These are phyloP conservation scores for Phyllachora maydis DNA, from an alignment of 2,329 filamentous ascomycete species.

Conservation along the genomic window DNA sequence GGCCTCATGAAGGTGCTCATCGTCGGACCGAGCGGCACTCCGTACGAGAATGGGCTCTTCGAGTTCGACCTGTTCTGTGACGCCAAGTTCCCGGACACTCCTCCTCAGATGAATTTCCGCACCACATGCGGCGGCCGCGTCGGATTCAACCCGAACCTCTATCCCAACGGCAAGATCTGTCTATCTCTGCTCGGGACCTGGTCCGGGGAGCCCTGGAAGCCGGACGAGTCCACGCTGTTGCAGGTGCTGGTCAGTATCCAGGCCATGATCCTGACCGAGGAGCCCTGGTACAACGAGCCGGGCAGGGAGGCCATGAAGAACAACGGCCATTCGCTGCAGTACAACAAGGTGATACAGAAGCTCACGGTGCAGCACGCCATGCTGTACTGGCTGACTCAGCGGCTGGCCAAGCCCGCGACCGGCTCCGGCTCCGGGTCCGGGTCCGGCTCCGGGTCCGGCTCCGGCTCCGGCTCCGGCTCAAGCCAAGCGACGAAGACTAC, in stretches of 20 bases:
- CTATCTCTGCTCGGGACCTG: constrained; percentile 27
- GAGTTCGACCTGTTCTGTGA: constrained; percentile 29
- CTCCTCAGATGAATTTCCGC: constrained; percentile 19
- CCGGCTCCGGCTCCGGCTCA: too few species aligned
- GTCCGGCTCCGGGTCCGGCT: too few species aligned
- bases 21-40: constrained; percentile 24
- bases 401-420: constrained; percentile 2
- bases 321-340: constrained; percentile 2
- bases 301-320: constrained; percentile 10
- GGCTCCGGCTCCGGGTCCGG: background rate
- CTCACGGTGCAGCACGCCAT: constrained; percentile 11
- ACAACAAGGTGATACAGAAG: constrained; percentile 10
- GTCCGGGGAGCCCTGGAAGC: constrained; percentile 22
- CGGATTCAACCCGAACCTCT: constrained; percentile 29
- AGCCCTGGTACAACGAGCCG: constrained; percentile 34
- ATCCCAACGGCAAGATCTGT: constrained; percentile 20
- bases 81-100: constrained; percentile 16
- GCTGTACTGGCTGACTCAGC: constrained; percentile 7
- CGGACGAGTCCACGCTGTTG: constrained; percentile 23
- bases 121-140: constrained; percentile 19
- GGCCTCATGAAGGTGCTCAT: constrained; percentile 30
- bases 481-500: too few species aligned
- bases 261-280: constrained; percentile 30
- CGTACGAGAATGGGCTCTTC: constrained; percentile 31
- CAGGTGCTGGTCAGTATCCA: constrained; percentile 34